Base-by-base conservation (phyloP, 2,329 filamentous ascomycete genomes). In the Microsporum audouinii region DNA sequence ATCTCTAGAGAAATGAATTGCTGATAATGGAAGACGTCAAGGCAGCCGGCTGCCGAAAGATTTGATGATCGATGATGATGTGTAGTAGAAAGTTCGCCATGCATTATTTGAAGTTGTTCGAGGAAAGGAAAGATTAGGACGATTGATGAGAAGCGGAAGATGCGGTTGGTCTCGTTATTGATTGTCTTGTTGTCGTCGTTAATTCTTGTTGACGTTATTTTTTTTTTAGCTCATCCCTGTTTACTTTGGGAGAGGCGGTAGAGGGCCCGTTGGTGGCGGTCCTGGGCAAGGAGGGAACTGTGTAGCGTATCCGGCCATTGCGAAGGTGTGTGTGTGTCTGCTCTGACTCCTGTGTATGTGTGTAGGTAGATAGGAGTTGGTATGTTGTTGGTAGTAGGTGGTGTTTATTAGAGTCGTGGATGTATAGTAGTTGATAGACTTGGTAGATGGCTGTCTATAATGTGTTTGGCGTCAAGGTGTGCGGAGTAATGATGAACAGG, bases 211-310 rank as follows among this genome's bases (percentile, higher is more conserved):
- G 39, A 43, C 39, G 39, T 43, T 43, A n/a, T 43, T 43, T 39
- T 39, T 39, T 17, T 39, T 39, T 39, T 39, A 12, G 3, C 8
- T 39, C 14, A 10, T 4, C 5, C 58, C n/a, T 14, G 23, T 57
- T 47, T 63, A 66, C 59, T 66, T 66, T 12, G 65, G 65, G 27
- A 66, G 57, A 5, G 65, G 65, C 23, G 65, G 65, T 34, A 66
- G 65, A 58, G 65, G 65, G 43, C 65, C 65, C 33, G 63, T 65
- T 36, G 65, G 65, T 5, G 65, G 65, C 34, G 65, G 65, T 33
- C 65, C 65, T 5, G 65, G 65, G 62, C 65, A 66, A 29, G 65
- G 65, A 65, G 65, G 65, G 51, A 62, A 65, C 61, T 66, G 65
- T n/a, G 62, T 34, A 17, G 49, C 56, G 62, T 65, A 65, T 55